phyloP scores from a whole-genome alignment of 164 flowering plant genomes.

The Umbilicus rupestris region DNA sequence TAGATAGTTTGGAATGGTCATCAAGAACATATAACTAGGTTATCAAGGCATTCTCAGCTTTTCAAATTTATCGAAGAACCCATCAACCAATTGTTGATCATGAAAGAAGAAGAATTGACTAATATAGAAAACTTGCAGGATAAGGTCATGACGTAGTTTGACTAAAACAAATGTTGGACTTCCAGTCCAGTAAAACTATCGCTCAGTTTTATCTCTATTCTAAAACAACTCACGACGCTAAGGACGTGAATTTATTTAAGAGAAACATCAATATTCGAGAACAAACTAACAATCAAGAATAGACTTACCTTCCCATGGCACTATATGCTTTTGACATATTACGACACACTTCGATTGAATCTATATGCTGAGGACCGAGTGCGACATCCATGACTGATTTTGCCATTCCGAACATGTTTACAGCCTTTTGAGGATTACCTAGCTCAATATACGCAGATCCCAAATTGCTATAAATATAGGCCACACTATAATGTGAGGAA shows the following conservation, averaged over 20 bases:
- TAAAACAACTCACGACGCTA: too few relatives aligned
- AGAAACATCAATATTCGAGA: slow-evolving; percentile 23
- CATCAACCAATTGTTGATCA: too few relatives aligned
- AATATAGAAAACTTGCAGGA: too few relatives aligned
- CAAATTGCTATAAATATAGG: slow-evolving; percentile 82
- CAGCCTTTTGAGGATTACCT: slow-evolving; percentile 82
- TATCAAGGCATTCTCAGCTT: neutral
- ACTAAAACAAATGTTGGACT: too few relatives aligned
- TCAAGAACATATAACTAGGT: neutral
- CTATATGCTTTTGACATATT: slow-evolving; percentile 86
- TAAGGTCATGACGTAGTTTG: too few relatives aligned
- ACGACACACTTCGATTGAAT: slow-evolving; percentile 80
- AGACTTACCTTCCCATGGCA: slow-evolving; percentile 59
- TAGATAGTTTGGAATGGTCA: neutral
- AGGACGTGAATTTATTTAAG: slow-evolving; percentile 1
- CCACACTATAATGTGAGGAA: slow-evolving; percentile 77
- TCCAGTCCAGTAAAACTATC: too few relatives aligned
- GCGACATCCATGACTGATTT: slow-evolving; percentile 88
- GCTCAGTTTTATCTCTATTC: too few relatives aligned
- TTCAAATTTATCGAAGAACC: too few relatives aligned
- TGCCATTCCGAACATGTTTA: slow-evolving; percentile 84
- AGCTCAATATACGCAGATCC: slow-evolving; percentile 91
- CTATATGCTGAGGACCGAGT: slow-evolving; percentile 81
- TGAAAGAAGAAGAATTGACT: too few relatives aligned
- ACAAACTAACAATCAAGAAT: neutral